Evolutionary conservation across 306 rosid genomes (phyloP).

Genomic region (Casuarina glauca): DNA sequence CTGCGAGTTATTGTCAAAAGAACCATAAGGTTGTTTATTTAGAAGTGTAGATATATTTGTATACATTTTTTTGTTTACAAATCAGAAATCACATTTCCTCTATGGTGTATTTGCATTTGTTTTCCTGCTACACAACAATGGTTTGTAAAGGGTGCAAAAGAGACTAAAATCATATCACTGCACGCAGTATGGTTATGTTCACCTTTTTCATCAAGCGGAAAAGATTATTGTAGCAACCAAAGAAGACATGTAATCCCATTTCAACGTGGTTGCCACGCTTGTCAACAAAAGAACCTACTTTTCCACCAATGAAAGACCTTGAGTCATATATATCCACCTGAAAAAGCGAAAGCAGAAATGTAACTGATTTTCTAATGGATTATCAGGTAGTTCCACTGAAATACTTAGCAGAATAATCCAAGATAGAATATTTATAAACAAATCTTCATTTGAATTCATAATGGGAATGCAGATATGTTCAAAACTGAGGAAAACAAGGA

Average conservation of each 20-base stretch:
- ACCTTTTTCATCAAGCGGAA: conserved; percentile 98
- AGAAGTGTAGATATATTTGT: background rate
- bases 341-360: conserved; percentile 16
- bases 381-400: conserved; percentile 6
- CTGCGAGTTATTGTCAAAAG: background rate
- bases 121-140: background rate
- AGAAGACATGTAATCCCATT: conserved; percentile 98
- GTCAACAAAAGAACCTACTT: conserved; percentile 97
- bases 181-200: conserved; percentile 22
- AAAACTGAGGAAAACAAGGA: background rate
- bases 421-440: background rate
- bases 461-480: background rate
- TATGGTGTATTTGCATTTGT: background rate
- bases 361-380: conserved; percentile 6
- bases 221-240: conserved; percentile 96
- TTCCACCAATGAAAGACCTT: conserved; percentile 87
- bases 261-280: conserved; percentile 89
- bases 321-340: conserved; percentile 98
- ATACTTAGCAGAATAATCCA: background rate
- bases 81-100: background rate
- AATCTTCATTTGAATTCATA: background rate
- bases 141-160: background rate
- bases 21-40: background rate
- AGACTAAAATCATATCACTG: conserved; percentile 5
- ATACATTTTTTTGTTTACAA: background rate